These are phyloP conservation scores for Colletotrichum spinosum DNA, from an alignment of 2,329 filamentous ascomycete genomes.

Conservation along the genomic window DNA sequence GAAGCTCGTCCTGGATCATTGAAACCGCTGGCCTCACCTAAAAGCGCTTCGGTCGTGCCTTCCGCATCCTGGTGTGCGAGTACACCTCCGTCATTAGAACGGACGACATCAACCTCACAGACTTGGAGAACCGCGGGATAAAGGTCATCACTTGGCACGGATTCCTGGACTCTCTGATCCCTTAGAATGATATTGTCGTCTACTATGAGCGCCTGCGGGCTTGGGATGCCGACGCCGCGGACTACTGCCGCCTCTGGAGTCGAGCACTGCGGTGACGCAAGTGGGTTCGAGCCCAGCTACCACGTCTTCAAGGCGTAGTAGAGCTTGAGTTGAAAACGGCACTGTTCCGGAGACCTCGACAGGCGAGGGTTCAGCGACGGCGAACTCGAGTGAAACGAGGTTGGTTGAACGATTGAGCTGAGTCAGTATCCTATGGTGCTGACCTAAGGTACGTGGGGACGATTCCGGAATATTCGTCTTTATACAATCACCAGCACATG, in stretches of 20 bases:
- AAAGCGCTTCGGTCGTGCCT: constrained; percentile 45
- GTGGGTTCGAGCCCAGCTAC: constrained; percentile 43
- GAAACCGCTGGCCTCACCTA: constrained; percentile 31
- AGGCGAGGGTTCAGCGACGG: neutral
- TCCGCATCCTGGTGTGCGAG: constrained; percentile 7
- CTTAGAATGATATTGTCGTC: constrained; percentile 45
- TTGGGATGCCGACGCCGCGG: constrained; percentile 47
- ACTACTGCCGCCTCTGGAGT: constrained; percentile 64
- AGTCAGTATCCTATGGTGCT: constrained; percentile 15
- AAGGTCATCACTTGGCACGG: constrained; percentile 58
- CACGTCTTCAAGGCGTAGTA: neutral
- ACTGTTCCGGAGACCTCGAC: constrained; percentile 7
- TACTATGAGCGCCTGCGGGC: constrained; percentile 39
- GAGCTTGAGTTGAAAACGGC: constrained; percentile 5
- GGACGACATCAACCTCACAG: constrained; percentile 43
- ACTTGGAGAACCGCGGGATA: constrained; percentile 50
- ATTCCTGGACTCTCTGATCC: constrained; percentile 50
- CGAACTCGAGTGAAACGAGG: neutral
- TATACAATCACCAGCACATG: neutral
- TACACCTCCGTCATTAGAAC: constrained; percentile 43
- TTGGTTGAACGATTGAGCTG: neutral
- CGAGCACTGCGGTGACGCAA: constrained; percentile 62
- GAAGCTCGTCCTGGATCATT: constrained; percentile 50
- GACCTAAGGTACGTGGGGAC: neutral
- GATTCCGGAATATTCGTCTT: neutral